These are phyloP conservation scores for Bjerkandera adusta DNA, from an alignment of 1,284 basidiomycete genomes.

Conservation along the genomic window DNA sequence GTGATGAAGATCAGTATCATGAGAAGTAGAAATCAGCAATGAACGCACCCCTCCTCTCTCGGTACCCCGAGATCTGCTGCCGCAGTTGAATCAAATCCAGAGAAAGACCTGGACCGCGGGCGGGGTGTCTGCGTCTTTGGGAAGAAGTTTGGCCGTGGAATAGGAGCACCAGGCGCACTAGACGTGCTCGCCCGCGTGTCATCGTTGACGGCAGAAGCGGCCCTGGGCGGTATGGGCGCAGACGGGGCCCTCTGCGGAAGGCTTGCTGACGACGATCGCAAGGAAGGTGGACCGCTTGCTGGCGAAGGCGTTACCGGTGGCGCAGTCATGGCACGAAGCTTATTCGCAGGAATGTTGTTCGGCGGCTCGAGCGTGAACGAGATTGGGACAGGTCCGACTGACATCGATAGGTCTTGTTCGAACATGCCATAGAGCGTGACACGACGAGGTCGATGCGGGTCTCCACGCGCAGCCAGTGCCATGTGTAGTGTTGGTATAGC, in stretches of 20 bases:
- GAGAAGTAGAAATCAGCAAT: not conserved
- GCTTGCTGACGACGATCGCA: too few species aligned
- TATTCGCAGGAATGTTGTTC: constrained; percentile 33
- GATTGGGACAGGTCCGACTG: constrained; percentile 64
- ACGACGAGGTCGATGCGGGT: constrained; percentile 25
- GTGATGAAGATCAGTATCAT: not conserved
- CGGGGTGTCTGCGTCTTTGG: constrained; percentile 50
- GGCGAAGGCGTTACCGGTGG: too few species aligned
- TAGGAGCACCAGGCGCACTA: too few species aligned
- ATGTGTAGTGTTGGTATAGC: constrained; percentile 33
- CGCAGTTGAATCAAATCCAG: constrained; percentile 51
- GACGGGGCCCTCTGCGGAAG: too few species aligned
- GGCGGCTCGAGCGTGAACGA: constrained; percentile 60
- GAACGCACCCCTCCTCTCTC: constrained; percentile 36
- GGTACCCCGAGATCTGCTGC: constrained; percentile 30
- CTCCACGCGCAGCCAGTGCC: constrained; percentile 24
- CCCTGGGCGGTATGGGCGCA: too few species aligned
- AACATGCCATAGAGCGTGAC: constrained; percentile 65
- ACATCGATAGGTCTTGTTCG: constrained; percentile 47
- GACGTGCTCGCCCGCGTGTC: too few species aligned
- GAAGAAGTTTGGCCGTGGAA: constrained; percentile 61
- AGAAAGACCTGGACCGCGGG: constrained; percentile 74
- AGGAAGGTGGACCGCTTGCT: too few species aligned
- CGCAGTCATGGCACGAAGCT: constrained; percentile 17
- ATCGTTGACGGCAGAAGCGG: too few species aligned